phyloP scores from a whole-genome alignment of 306 rosid genomes.

The Fagus crenata region DNA sequence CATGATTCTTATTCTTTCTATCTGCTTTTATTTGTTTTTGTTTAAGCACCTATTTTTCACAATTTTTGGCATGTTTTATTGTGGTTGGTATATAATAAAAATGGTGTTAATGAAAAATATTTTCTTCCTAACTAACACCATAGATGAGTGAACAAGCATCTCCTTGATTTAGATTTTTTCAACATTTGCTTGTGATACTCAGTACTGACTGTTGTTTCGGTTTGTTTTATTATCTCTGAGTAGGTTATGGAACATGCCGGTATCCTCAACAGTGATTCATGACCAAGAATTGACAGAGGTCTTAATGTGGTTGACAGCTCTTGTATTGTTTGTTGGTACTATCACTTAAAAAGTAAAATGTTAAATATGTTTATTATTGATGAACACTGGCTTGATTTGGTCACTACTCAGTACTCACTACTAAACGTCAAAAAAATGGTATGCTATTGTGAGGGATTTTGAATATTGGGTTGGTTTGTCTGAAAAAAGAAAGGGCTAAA shows the following conservation, averaged over 20 bases:
- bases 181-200: neutral
- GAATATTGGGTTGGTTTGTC: constrained; percentile 13
- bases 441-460: constrained; percentile 12
- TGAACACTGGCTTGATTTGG: neutral
- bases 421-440: constrained; percentile 6
- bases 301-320: constrained; percentile 35
- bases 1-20: neutral
- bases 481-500: neutral
- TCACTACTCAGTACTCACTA: constrained; percentile 11
- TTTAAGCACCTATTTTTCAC: neutral
- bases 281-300: neutral
- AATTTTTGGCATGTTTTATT: too few relatives aligned
- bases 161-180: neutral
- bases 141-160: neutral
- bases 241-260: constrained; percentile 51
- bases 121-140: too few relatives aligned
- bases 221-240: neutral
- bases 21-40: too few relatives aligned
- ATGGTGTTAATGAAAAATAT: too few relatives aligned
- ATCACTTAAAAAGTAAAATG: too few relatives aligned
- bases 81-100: neutral
- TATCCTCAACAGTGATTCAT: constrained; percentile 46
- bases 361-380: neutral
- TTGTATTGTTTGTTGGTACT: neutral
- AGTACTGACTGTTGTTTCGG: neutral